These are phyloP conservation scores for Strobilomyces confusus DNA, from an alignment of 768 basidiomycete genomes.

Conservation along the genomic window DNA sequence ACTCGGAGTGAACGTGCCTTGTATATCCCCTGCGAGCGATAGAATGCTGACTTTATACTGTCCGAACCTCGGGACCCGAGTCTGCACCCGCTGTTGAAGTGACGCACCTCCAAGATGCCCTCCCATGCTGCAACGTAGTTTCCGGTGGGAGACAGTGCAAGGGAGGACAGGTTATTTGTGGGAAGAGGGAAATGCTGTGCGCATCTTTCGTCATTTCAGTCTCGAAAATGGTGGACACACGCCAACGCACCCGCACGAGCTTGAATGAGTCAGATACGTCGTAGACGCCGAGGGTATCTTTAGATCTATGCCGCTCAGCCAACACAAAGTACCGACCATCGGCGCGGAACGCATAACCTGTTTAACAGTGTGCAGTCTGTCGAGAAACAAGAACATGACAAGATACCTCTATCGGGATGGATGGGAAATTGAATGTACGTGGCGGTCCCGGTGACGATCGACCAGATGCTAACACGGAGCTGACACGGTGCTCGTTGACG, in stretches of 20 bases:
- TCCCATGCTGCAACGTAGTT: slow-evolving; percentile 81
- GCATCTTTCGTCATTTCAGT: slow-evolving; percentile 18
- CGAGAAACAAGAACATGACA: not conserved
- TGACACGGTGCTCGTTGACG: slow-evolving; percentile 29
- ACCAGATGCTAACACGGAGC: slow-evolving; percentile 88
- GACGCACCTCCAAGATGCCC: slow-evolving; percentile 72
- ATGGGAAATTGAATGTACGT: slow-evolving; percentile 85
- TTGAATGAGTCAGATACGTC: slow-evolving; percentile 68
- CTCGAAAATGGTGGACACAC: slow-evolving; percentile 4
- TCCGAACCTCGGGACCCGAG: not conserved
- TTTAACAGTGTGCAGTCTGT: not conserved
- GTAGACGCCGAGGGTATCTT: slow-evolving; percentile 83
- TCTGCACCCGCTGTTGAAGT: not conserved
- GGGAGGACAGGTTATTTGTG: slow-evolving; percentile 64
- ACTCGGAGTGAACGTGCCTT: slow-evolving; percentile 65
- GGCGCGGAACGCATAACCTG: slow-evolving; percentile 73
- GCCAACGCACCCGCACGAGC: slow-evolving; percentile 55
- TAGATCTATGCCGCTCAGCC: slow-evolving; percentile 87
- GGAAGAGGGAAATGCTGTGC: slow-evolving; percentile 79
- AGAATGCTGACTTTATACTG: slow-evolving; percentile 78
- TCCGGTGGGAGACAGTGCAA: slow-evolving; percentile 74
- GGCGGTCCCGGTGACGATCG: slow-evolving; percentile 66
- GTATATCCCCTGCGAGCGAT: slow-evolving; percentile 57
- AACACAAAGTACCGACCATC: slow-evolving; percentile 84
- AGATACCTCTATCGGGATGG: slow-evolving; percentile 70